Conservation (phyloP, 805 yeast species). For the Saturnispora silvae region DNA sequence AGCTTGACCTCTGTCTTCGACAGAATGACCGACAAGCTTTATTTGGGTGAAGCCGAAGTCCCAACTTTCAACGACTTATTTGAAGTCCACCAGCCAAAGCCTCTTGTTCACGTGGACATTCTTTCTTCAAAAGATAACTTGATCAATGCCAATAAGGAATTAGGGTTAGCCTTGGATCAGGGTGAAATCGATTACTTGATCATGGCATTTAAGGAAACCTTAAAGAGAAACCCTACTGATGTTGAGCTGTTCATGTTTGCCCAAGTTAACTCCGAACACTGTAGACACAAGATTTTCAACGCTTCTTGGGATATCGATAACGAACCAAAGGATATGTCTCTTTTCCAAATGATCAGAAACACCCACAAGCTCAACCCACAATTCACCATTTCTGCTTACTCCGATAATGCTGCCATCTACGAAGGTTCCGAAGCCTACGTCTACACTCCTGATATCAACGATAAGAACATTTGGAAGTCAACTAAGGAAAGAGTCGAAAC, state of each 20-base stretch:
- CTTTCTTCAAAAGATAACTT: conserved; percentile 47
- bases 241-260: conserved; percentile 98
- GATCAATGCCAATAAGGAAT: conserved; percentile 61
- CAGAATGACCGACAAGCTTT: conserved; percentile 84
- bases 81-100: conserved; percentile 70
- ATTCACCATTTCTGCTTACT: conserved; percentile 84
- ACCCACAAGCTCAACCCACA: conserved; percentile 76
- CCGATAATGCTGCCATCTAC: conserved; percentile 95
- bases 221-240: conserved; percentile 90
- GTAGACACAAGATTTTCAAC: conserved; percentile 97
- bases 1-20: conserved; percentile 70
- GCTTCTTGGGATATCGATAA: conserved; percentile 98
- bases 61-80: conserved; percentile 67
- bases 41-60: conserved; percentile 38
- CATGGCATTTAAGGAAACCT: conserved; percentile 64
- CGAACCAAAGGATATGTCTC: conserved; percentile 54
- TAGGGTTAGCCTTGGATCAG: conserved; percentile 90
- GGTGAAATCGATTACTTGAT: conserved; percentile 88
- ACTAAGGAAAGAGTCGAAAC: conserved; percentile 75
- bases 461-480: conserved; percentile 60
- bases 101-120: conserved; percentile 65
- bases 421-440: conserved; percentile 71
- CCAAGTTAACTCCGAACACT: conserved; percentile 97
- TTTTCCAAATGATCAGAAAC: conserved; percentile 92
- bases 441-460: conserved; percentile 65